phyloP scores from a whole-genome alignment of 345 rosid species.

The Eucalyptus erythrocorys region DNA sequence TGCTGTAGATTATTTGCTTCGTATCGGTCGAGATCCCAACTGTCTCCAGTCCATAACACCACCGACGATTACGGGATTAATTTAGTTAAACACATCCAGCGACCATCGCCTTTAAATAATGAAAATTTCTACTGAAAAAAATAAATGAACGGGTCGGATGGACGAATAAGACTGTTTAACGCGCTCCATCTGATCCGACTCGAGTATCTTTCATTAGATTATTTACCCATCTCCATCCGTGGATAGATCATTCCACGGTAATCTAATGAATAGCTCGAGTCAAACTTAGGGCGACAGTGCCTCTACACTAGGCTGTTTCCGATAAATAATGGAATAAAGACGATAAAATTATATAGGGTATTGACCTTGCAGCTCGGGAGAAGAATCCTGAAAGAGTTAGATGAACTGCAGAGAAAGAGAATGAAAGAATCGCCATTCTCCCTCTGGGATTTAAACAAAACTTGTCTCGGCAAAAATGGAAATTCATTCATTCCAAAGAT shows the following conservation, averaged over 20 bases:
- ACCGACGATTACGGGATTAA: background rate
- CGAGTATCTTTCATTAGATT: background rate
- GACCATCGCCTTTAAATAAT: background rate
- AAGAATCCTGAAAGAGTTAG: background rate
- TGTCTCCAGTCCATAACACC: background rate
- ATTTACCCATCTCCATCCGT: background rate
- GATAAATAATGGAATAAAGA: background rate
- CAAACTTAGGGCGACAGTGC: background rate
- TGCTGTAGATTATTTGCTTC: background rate
- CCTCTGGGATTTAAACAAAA: background rate
- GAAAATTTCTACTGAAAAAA: background rate
- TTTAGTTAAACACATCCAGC: background rate
- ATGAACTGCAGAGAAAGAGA: background rate
- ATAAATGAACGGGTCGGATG: background rate
- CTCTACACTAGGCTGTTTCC: background rate
- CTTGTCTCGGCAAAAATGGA: background rate
- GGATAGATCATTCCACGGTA: background rate
- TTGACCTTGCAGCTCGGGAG: background rate
- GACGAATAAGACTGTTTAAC: background rate
- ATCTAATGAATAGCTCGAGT: background rate
- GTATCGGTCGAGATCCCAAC: background rate
- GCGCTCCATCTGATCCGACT: background rate
- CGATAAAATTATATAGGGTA: background rate
- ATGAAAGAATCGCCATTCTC: background rate
- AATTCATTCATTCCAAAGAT: slow-evolving; percentile 15